These are phyloP conservation scores for Petunia secreta DNA, from an alignment of 257 asterid species.

Conservation along the genomic window DNA sequence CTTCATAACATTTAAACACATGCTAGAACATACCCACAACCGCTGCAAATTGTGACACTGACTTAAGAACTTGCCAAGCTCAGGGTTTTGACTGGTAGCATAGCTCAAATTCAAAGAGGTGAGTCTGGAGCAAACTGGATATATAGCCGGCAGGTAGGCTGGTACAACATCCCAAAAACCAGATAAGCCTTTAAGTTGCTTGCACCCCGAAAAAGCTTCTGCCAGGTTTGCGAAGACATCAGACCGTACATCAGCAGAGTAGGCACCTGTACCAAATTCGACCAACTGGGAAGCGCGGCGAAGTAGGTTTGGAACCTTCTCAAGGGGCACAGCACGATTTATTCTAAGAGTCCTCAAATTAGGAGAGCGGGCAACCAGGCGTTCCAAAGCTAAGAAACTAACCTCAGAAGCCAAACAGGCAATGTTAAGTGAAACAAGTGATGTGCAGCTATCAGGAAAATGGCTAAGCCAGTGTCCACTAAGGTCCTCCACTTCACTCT, in stretches of 20 bases:
- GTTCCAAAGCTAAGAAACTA: slow-evolving; percentile 64
- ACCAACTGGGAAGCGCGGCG: slow-evolving; percentile 64
- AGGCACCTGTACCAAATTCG: slow-evolving; percentile 70
- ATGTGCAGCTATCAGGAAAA: slow-evolving; percentile 63
- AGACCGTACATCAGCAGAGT: slow-evolving; percentile 56
- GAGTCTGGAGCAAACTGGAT: slow-evolving; percentile 61
- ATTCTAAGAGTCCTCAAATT: slow-evolving; percentile 59
- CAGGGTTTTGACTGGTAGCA: slow-evolving; percentile 70
- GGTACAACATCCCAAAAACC: slow-evolving; percentile 95
- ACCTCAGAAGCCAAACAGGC: slow-evolving; percentile 64
- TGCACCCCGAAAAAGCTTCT: slow-evolving; percentile 74
- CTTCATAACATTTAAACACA: background rate
- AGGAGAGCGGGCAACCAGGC: slow-evolving; percentile 68
- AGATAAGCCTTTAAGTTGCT: slow-evolving; percentile 73
- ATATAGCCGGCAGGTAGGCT: slow-evolving; percentile 83
- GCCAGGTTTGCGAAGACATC: slow-evolving; percentile 58
- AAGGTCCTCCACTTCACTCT: slow-evolving; percentile 68
- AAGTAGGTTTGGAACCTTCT: slow-evolving; percentile 64
- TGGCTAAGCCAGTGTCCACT: slow-evolving; percentile 78
- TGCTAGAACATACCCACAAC: slow-evolving; percentile 66
- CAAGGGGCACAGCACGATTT: slow-evolving; percentile 73
- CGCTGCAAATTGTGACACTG: slow-evolving; percentile 80
- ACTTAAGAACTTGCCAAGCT: slow-evolving; percentile 66
- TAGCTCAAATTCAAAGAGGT: slow-evolving; percentile 85
- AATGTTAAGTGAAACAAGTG: slow-evolving; percentile 68